Conservation (phyloP, 1,139 yeast genomes). For the Groenewaldozyma sp. region DNA sequence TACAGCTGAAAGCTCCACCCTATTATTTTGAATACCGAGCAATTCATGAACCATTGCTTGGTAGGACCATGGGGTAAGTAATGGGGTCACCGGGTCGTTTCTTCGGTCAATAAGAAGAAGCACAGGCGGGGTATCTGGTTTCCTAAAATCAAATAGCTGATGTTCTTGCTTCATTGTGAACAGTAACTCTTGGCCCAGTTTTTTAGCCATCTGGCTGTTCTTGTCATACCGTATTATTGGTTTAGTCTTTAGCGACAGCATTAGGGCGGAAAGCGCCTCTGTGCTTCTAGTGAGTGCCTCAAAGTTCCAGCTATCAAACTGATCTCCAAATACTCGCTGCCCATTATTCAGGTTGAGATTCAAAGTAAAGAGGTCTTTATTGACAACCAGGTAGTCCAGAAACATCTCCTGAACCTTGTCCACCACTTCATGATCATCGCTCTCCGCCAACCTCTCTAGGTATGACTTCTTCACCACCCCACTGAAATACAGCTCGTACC, state of each 20-base stretch:
- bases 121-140: conserved; percentile 61
- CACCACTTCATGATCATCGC: conserved; percentile 79
- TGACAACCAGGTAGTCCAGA: conserved; percentile 71
- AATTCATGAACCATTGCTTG: conserved; percentile 96
- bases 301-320: conserved; percentile 38
- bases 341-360: conserved; percentile 20
- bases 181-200: conserved; percentile 58
- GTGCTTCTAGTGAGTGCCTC: conserved; percentile 39
- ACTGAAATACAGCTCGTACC: conserved; percentile 66
- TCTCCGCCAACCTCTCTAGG: conserved; percentile 78
- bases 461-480: conserved; percentile 66
- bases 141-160: conserved; percentile 56
- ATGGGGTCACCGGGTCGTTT: conserved; percentile 87
- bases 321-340: conserved; percentile 21
- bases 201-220: conserved; percentile 51
- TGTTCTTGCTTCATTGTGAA: conserved; percentile 30
- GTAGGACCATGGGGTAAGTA: conserved; percentile 92
- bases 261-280: conserved; percentile 51
- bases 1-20: conserved; percentile 52
- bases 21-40: conserved; percentile 69
- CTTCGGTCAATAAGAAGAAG: conserved; percentile 74
- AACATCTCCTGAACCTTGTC: conserved; percentile 70
- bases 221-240: conserved; percentile 74
- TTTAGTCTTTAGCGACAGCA: conserved; percentile 63
- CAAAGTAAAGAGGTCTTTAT: conserved; percentile 54